These are phyloP conservation scores for Usnea hakonensis DNA, from an alignment of 495 filamentous ascomycete genomes.

Conservation along the genomic window DNA sequence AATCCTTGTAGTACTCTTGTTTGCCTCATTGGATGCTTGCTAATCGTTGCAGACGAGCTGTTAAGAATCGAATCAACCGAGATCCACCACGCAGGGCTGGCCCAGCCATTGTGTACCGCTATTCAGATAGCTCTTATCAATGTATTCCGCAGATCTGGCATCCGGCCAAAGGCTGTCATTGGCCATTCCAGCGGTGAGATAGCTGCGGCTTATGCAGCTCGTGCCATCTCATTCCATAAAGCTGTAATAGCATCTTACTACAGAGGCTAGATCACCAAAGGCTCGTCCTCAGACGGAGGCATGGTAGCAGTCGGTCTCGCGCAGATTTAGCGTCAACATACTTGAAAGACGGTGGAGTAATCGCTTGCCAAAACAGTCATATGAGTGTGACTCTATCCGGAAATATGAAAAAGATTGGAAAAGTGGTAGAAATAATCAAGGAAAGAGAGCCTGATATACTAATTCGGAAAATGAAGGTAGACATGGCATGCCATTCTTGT, in stretches of 20 bases:
- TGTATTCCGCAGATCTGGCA: slow-evolving; percentile 15
- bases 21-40: background rate
- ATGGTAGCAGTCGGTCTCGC: slow-evolving; percentile 40
- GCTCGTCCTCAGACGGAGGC: slow-evolving; percentile 18
- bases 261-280: slow-evolving; percentile 17
- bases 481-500: slow-evolving; percentile 38
- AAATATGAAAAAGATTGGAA: too few relatives aligned
- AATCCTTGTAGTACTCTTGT: background rate
- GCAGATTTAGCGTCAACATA: slow-evolving; percentile 19
- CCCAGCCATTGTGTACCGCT: slow-evolving; percentile 27
- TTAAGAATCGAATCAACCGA: slow-evolving; percentile 4
- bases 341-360: too few relatives aligned
- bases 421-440: slow-evolving; percentile 23
- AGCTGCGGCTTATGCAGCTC: slow-evolving; percentile 21
- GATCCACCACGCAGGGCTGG: slow-evolving; percentile 18
- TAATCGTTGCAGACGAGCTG: background rate
- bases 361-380: slow-evolving; percentile 47
- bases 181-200: slow-evolving; percentile 27
- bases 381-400: slow-evolving; percentile 45
- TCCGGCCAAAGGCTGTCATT: slow-evolving; percentile 21
- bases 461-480: slow-evolving; percentile 30
- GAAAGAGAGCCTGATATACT: slow-evolving; percentile 20
- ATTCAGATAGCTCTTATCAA: slow-evolving; percentile 29
- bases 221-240: slow-evolving; percentile 12
- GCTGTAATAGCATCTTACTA: slow-evolving; percentile 22